Conservation (phyloP, 2,329 filamentous ascomycete genomes). For the Leptodontidium sp. region DNA sequence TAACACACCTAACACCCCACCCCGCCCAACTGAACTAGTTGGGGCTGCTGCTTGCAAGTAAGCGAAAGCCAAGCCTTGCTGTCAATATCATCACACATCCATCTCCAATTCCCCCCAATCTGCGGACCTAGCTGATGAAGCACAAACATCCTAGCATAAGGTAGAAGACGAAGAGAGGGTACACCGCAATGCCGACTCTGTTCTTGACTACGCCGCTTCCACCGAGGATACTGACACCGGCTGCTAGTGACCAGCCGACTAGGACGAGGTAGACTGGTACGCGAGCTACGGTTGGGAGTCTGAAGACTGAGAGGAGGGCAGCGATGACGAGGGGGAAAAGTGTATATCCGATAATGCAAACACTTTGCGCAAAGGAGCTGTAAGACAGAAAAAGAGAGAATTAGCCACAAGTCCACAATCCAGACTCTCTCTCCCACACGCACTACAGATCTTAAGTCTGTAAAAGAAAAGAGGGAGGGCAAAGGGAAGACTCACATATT, state of each 20-base stretch:
- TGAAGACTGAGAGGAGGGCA: constrained; percentile 83
- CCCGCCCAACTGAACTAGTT: background rate
- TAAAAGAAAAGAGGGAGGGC: background rate
- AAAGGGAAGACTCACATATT: constrained; percentile 79
- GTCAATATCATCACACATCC: background rate
- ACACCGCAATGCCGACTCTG: constrained; percentile 91
- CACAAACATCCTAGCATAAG: constrained; percentile 91
- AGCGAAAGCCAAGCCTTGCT: background rate
- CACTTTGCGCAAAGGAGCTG: constrained; percentile 96
- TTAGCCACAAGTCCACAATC: constrained; percentile 41
- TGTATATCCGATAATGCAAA: constrained; percentile 98
- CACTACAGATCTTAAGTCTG: background rate
- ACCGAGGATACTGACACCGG: constrained; percentile 93
- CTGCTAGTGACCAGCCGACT: constrained; percentile 91
- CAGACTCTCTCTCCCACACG: background rate
- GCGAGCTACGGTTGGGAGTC: constrained; percentile 79
- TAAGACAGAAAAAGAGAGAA: background rate
- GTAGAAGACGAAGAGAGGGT: constrained; percentile 95
- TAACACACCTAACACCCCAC: constrained; percentile 11
- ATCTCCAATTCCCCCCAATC: background rate
- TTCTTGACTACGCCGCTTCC: constrained; percentile 97
- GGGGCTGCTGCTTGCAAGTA: background rate
- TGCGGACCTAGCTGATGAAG: constrained; percentile 69
- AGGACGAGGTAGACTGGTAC: constrained; percentile 92
- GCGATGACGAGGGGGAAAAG: constrained; percentile 97